Base-by-base conservation (phyloP, 805 yeast genomes). In the Yarrowia osloensis region DNA sequence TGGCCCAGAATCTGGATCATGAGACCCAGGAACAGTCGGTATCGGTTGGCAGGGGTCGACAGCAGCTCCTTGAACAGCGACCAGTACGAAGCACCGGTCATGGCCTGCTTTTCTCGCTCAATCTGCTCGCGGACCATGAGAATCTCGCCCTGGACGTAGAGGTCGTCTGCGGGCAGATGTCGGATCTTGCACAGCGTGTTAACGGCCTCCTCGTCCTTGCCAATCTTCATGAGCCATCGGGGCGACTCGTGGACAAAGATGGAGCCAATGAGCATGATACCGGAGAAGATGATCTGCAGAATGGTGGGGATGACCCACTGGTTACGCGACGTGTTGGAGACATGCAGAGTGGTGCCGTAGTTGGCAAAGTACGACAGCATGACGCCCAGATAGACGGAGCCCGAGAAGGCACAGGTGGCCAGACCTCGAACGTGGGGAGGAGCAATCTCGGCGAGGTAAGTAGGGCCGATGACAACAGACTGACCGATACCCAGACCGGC, bases 401-500 rank as follows among this genome's bases (percentile, higher is more conserved):
- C 88, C 3, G 86, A 81, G 72, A 84, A 85, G 42, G 84, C 75
- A 76, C 85, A 81, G 57, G 79, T 81, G 71, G 84, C 81, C 61
- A 82, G 70, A 47, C 88, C 88, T 74, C 88, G 78, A 67, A 82
- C 80, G 37, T 81, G 75, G 47, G 79, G 77, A 21, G 88, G 88
- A 17, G 87, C 78, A 40, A 82, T 80, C 72, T 85, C 88, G 3
- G 85, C 79, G 55, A 84, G 72, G 70, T 84, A 84, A 63, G 84
- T 78, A 15, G 88, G 88, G 7, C 87, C 87, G 68, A 82, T 78
- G 19, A 85, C 84, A 11, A 83, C 81, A 9, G 88, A 82, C 70
- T 84, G 84, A n/a, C 88, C 88, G 65, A 85, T 77, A 26, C 84
- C 84, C 19, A 83, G 72, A 26, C 88, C 88, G 70, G 84, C 86